Evolutionary conservation across 495 filamentous ascomycete species (phyloP).

Genomic region (Penicillium pulvis): DNA sequence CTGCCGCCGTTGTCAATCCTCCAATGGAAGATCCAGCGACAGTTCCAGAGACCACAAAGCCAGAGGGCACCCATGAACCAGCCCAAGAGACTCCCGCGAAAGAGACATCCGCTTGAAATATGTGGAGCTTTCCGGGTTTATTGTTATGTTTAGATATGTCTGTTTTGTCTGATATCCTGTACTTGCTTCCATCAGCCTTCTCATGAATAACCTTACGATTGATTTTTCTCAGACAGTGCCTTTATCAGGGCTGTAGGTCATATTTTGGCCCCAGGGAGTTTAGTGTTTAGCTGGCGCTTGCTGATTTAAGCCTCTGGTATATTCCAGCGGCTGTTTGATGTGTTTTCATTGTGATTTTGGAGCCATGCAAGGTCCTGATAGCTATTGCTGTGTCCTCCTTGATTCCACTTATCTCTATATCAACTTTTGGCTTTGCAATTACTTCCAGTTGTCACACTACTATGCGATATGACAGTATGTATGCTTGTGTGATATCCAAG

Average conservation of each 20-base stretch:
- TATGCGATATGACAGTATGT: slow-evolving; percentile 32
- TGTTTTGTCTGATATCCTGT: neutral
- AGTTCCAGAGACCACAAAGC: neutral
- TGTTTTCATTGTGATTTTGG: neutral
- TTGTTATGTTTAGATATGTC: slow-evolving; percentile 1
- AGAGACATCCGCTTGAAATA: slow-evolving; percentile 11
- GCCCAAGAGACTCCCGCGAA: neutral
- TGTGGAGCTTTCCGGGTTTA: neutral
- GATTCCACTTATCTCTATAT: slow-evolving; percentile 2
- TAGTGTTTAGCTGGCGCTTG: neutral
- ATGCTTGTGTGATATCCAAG: slow-evolving; percentile 1
- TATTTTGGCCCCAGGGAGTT: neutral
- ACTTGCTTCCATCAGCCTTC: slow-evolving; percentile 9
- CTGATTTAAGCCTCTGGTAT: neutral
- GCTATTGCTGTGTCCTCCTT: slow-evolving; percentile 2
- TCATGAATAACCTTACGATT: slow-evolving; percentile 1
- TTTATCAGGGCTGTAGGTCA: neutral
- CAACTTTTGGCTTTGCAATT: neutral
- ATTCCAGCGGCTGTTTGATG: neutral
- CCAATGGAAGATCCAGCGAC: neutral
- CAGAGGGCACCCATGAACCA: neutral
- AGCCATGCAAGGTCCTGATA: neutral
- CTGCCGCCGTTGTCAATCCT: neutral
- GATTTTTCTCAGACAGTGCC: neutral
- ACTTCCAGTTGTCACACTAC: slow-evolving; percentile 20